Evolutionary conservation across 805 yeast genomes (phyloP), one percentile per base, ranked within the genome.

Genomic region (Candida ulmi): DNA sequence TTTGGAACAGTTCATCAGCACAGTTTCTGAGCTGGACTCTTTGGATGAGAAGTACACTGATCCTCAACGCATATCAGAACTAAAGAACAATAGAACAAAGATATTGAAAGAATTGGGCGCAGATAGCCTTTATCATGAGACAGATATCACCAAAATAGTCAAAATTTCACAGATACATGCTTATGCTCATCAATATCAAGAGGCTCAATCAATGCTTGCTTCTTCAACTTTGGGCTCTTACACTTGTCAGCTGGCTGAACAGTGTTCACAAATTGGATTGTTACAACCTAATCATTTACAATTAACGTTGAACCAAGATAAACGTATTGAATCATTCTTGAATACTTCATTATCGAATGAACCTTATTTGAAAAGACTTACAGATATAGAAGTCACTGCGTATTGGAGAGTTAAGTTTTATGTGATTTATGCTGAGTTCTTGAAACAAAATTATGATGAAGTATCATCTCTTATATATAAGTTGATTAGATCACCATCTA

Each of bases 351-450:
- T 41, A 25, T 45, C 57, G 3, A 52, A 46, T 36, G 58, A 55
- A 25, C 17, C 50, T 9, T 55, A 52, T 16, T 12, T 38, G 16
- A 52, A 55, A 30, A 47, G 54, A 41, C 29, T 54, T 11, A 55
- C 55, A 1, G 43, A 39, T 1, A 19, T 27, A 2, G 63, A 59
- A 37, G 46, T 52, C 8, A 29, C 35, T 11, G 43, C 59, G 2
- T 57, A 45, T 37, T 58, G 57, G 55, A 50, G 54, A 39, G 47
- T 57, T 5, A 50, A 51, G 17, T 47, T 50, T 31, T 38, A 50
- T 11, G 42, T 55, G 2, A 18, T 60, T 5, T 47, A 51, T 43
- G 49, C 57, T 2, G 35, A 51, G 12, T 60, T 59, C 33, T 39
- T 55, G 13, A 46, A 46, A 23, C 43, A 46, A 13, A 42, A 49